A percentile compares a stretch with the other conserved stretches of the same genome.
phyloP scores from a whole-genome alignment of 768 basidiomycete species.

The Tylopilus plumbeoviolaceoides region DNA sequence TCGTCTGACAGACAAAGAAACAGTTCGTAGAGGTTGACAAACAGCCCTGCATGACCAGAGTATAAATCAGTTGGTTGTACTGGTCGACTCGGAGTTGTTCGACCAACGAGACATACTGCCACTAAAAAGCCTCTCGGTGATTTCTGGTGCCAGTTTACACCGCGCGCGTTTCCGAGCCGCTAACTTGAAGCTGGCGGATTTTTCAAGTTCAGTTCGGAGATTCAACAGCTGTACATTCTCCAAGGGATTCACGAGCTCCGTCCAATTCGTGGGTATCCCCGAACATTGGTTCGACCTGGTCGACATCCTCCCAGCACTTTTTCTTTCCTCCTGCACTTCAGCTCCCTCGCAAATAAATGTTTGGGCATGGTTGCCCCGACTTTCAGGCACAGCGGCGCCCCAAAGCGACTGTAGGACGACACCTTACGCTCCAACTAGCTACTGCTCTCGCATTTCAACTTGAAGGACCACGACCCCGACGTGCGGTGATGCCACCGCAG shows the following conservation, averaged over 20 bases:
- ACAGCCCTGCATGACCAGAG: background rate
- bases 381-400: background rate
- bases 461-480: background rate
- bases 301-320: background rate
- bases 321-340: background rate
- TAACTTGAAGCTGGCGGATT: background rate
- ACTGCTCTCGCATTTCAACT: background rate
- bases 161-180: background rate
- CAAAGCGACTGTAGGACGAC: background rate
- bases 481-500: background rate
- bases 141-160: background rate
- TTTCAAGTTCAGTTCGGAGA: background rate
- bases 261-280: background rate
- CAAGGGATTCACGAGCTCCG: background rate
- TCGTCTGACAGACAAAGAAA: constrained; percentile 1
- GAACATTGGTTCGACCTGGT: background rate
- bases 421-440: background rate
- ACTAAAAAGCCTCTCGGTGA: background rate
- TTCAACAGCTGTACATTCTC: background rate
- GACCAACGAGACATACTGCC: background rate
- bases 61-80: constrained; percentile 3
- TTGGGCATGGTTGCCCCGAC: no score
- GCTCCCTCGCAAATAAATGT: background rate
- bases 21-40: background rate
- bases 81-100: background rate